phyloP scores from a whole-genome alignment of 2,329 filamentous ascomycete species.

The Pseudogymnoascus sp. region DNA sequence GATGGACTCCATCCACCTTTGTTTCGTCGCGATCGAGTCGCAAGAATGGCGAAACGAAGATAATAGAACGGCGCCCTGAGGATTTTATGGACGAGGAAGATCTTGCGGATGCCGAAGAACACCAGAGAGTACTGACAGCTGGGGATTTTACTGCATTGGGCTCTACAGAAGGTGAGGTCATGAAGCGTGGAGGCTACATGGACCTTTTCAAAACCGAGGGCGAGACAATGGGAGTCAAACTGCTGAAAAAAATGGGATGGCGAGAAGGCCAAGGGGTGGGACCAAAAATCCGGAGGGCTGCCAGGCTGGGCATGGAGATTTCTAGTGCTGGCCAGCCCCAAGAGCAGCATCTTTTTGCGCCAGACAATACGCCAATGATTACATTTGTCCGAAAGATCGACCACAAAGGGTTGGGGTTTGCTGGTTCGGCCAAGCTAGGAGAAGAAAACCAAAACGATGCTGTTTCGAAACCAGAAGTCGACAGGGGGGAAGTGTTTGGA shows the following conservation, averaged over 20 bases:
- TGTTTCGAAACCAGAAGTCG: constrained; percentile 22
- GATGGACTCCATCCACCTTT: constrained; percentile 89
- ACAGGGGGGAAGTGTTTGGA: constrained; percentile 34
- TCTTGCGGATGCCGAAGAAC: constrained; percentile 75
- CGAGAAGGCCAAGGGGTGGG: constrained; percentile 88
- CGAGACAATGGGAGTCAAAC: constrained; percentile 78
- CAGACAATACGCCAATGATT: constrained; percentile 68
- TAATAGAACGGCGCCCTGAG: constrained; percentile 58
- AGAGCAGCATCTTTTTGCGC: constrained; percentile 70
- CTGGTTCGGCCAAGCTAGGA: constrained; percentile 48
- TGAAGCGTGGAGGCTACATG: constrained; percentile 48
- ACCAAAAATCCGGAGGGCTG: constrained; percentile 70
- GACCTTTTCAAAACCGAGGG: constrained; percentile 66
- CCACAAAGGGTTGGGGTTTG: constrained; percentile 62
- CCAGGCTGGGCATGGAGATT: constrained; percentile 51
- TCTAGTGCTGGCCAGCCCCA: constrained; percentile 33
- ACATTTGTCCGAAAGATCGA: constrained; percentile 58
- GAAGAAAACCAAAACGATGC: constrained; percentile 18
- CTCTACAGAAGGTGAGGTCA: constrained; percentile 49
- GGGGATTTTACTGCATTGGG: constrained; percentile 71
- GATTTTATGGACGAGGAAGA: constrained; percentile 99
- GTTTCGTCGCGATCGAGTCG: constrained; percentile 81
- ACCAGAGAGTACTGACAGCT: constrained; percentile 64
- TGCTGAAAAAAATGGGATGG: constrained; percentile 93
- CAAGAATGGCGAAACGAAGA: constrained; percentile 55